Percentiles rank a stretch among this genome's conserved stretches.
Conservation (phyloP, 371 early-diverging fungal genomes). For the Paramicrosporidium saccamoebae region DNA sequence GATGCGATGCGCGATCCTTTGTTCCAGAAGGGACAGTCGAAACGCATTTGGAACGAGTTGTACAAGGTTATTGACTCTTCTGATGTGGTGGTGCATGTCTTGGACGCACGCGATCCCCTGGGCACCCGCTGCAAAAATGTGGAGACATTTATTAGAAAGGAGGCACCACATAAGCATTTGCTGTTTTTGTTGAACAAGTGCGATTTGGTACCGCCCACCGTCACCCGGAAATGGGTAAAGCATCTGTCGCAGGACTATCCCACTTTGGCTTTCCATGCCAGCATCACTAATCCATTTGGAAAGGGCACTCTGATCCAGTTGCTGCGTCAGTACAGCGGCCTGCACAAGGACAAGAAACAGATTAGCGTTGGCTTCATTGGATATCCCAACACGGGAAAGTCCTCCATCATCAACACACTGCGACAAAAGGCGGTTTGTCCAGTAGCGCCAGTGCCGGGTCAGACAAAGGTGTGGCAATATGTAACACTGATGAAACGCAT, state of each 20-base stretch:
- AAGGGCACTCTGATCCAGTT: slow-evolving; percentile 90
- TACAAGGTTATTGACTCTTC: slow-evolving; percentile 98
- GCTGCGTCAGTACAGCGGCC: slow-evolving; percentile 72
- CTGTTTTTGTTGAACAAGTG: slow-evolving; percentile 98
- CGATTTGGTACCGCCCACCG: slow-evolving; percentile 96
- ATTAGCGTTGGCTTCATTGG: slow-evolving; percentile 92
- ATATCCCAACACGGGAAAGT: slow-evolving; percentile 86
- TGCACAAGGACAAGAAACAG: slow-evolving; percentile 87
- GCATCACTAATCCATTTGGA: slow-evolving; percentile 88
- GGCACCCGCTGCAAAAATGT: slow-evolving; percentile 84
- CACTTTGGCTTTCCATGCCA: slow-evolving; percentile 92
- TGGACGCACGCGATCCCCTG: slow-evolving; percentile 94
- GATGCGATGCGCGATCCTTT: slow-evolving; percentile 48
- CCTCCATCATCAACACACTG: slow-evolving; percentile 93
- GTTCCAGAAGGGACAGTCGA: slow-evolving; percentile 78
- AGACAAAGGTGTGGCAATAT: slow-evolving; percentile 99
- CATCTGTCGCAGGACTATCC: slow-evolving; percentile 66
- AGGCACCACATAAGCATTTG: slow-evolving; percentile 86
- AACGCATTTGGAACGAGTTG: slow-evolving; percentile 96
- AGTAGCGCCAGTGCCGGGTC: slow-evolving; percentile 96
- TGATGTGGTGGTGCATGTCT: slow-evolving; percentile 87
- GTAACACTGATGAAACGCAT: slow-evolving; percentile 94
- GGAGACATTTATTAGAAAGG: slow-evolving; percentile 63
- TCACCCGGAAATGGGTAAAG: slow-evolving; percentile 85
- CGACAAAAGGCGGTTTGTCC: slow-evolving; percentile 85